Evolutionary conservation across 2,329 filamentous ascomycete species (phyloP).

Genomic region (Daldinia eschscholtzii): DNA sequence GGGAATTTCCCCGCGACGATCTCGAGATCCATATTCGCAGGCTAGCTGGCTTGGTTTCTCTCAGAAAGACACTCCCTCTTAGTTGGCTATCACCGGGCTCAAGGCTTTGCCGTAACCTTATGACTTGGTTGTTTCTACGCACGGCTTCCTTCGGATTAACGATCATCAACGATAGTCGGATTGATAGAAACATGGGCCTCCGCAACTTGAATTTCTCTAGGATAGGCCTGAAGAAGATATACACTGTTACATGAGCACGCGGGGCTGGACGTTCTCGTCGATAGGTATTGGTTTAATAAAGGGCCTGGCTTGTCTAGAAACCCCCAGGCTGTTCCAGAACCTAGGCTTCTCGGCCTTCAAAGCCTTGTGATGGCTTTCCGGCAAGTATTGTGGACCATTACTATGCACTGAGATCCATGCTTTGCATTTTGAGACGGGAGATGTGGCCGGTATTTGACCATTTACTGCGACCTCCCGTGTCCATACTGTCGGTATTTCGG

Average conservation of each 20-base stretch:
- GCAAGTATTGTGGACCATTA: slow-evolving; percentile 14
- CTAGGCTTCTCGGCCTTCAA: slow-evolving; percentile 1
- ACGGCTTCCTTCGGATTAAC: slow-evolving; percentile 30
- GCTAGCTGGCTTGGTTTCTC: slow-evolving; percentile 7
- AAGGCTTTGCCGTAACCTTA: slow-evolving; percentile 4
- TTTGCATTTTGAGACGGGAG: slow-evolving; percentile 9
- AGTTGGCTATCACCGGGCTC: neutral
- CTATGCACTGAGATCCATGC: slow-evolving; percentile 21
- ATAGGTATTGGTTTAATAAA: slow-evolving; percentile 15
- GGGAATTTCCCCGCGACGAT: slow-evolving; percentile 4
- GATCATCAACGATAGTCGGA: slow-evolving; percentile 10
- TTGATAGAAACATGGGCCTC: slow-evolving; percentile 2
- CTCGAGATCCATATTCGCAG: slow-evolving; percentile 5
- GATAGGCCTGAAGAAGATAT: slow-evolving; percentile 1
- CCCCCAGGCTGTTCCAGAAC: slow-evolving; percentile 35
- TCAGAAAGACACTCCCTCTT: slow-evolving; percentile 1
- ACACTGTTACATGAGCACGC: slow-evolving; percentile 9
- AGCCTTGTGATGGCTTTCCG: slow-evolving; percentile 16
- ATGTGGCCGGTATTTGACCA: slow-evolving; percentile 6
- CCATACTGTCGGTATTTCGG: slow-evolving; percentile 2
- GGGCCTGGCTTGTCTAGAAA: slow-evolving; percentile 16
- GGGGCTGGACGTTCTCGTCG: slow-evolving; percentile 12
- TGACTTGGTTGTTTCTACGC: neutral
- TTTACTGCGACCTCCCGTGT: slow-evolving; percentile 7
- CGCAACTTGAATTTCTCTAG: neutral